Base-by-base conservation (phyloP, 148 eudicot genomes). In the Amaranthus hypochondriacus region DNA sequence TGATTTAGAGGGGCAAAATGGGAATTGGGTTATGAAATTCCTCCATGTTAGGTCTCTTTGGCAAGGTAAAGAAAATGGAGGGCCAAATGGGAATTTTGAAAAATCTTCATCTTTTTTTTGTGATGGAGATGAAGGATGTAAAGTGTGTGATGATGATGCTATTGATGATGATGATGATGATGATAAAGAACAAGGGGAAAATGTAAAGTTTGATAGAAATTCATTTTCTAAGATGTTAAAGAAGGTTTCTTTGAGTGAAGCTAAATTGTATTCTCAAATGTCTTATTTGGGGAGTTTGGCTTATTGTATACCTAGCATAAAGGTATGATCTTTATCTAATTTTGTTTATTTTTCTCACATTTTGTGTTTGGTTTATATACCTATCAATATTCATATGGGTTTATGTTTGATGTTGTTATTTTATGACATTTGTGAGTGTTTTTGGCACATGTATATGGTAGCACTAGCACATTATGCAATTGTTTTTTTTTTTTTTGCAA, bases 241-340 rank as follows among this genome's bases (percentile, higher is more conserved):
- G 69, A 95, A 84, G 82, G 99, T 95, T 46, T 80, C 97, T 69
- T 80, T 95, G 58, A 73, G 80, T 7, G 92, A 95, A 54, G 97
- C 97, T 50, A 90, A 87, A 60, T 76, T 95, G 80, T 95, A 92
- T 90, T 90, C 97, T 79, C 86, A 80, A 74, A 72, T 95, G 80
- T 95, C 96, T 73, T 87, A 87, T 81, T 87, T 95, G 91, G 96
- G 97, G 42, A 89, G 75, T 50, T 79, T 92, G 77, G 96, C 99
- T 43, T 95, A 95, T 84, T 79, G 66, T 69, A 92, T 95, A 39
- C 88, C 96, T n/a, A 82, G 72, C 63, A 90, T 95, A 77, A 92
- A 90, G 99, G 99, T 95, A 81, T 28, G 63, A 53, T 21, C 44
- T 55, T 21, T 47, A 13, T 42, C 73, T 7, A 46, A 14, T 77